Evolutionary conservation across 1,139 yeast genomes (phyloP).

Genomic region (Debaryomycetaceae sp.): DNA sequence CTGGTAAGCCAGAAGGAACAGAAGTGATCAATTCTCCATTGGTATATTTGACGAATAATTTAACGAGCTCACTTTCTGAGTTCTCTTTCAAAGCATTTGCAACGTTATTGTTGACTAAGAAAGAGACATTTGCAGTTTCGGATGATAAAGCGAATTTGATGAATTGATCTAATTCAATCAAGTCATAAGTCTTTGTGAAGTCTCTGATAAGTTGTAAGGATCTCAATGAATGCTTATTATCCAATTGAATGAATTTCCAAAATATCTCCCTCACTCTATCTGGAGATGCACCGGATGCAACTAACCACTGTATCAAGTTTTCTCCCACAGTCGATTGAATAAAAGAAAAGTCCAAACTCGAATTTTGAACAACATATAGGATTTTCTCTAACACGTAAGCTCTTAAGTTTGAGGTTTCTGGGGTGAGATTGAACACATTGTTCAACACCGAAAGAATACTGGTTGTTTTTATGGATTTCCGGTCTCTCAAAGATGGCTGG

Average conservation of each 20-base stretch:
- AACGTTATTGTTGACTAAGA: constrained; percentile 41
- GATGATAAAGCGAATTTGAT: constrained; percentile 38
- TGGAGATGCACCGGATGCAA: constrained; percentile 26
- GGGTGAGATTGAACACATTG: constrained; percentile 44
- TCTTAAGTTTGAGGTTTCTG: constrained; percentile 32
- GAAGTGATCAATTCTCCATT: constrained; percentile 28
- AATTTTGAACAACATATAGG: constrained; percentile 28
- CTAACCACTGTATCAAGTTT: constrained; percentile 38
- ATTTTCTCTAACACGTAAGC: constrained; percentile 30
- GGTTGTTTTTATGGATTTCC: constrained; percentile 43
- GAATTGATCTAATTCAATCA: constrained; percentile 32
- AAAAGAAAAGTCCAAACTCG: constrained; percentile 32
- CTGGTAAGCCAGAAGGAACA: constrained; percentile 15
- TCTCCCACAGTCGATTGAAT: constrained; percentile 35
- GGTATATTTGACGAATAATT: constrained; percentile 31
- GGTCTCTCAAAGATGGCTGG: constrained; percentile 45
- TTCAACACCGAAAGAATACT: constrained; percentile 42
- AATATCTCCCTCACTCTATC: constrained; percentile 28
- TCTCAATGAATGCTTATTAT: constrained; percentile 22
- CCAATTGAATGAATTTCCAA: constrained; percentile 41
- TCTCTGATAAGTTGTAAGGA: constrained; percentile 36
- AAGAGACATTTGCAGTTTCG: constrained; percentile 43
- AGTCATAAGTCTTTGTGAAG: constrained; percentile 27
- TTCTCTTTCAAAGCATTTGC: constrained; percentile 26
- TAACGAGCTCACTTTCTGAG: constrained; percentile 20